A percentile compares a stretch with the other conserved stretches of the same genome.
phyloP scores from a whole-genome alignment of 2,329 filamentous ascomycete genomes.

The Penicillium sumatraense region DNA sequence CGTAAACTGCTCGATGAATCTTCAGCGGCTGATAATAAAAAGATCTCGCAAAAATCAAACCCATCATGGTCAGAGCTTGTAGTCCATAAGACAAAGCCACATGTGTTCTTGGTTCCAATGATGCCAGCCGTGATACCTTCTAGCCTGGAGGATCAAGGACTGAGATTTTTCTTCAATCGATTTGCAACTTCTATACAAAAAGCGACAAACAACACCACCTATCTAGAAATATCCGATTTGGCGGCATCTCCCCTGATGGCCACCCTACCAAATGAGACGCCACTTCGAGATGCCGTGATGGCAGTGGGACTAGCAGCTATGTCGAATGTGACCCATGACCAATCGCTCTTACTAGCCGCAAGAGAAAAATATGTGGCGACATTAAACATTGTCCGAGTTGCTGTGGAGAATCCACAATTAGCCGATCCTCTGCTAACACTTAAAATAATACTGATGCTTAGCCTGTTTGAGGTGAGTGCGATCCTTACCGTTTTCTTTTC shows the following conservation, averaged over 20 bases:
- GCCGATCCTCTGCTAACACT: constrained; percentile 19
- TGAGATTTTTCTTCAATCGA: constrained; percentile 28
- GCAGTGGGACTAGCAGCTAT: constrained; percentile 31
- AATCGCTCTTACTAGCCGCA: constrained; percentile 17
- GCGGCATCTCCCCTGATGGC: constrained; percentile 7
- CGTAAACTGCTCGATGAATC: constrained; percentile 9
- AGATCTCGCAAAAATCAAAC: neutral
- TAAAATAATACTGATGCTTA: constrained; percentile 27
- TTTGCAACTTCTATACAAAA: constrained; percentile 20
- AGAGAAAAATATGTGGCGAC: constrained; percentile 26
- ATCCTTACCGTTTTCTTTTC: neutral
- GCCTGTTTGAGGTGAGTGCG: constrained; percentile 26
- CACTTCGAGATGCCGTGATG: constrained; percentile 26
- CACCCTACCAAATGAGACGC: constrained; percentile 7
- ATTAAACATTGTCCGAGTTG: constrained; percentile 19
- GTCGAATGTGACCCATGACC: constrained; percentile 29
- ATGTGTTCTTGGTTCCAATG: neutral
- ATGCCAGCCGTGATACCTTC: constrained; percentile 10
- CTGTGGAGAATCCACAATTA: constrained; percentile 19
- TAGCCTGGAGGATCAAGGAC: constrained; percentile 25
- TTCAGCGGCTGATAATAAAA: neutral
- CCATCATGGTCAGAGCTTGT: neutral
- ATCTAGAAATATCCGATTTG: neutral
- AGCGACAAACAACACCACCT: neutral
- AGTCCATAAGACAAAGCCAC: neutral